Evolutionary conservation across 2,329 filamentous ascomycete species (phyloP), one percentile per base, ranked within the genome.

Genomic region (Trichoderma citrinoviride): DNA sequence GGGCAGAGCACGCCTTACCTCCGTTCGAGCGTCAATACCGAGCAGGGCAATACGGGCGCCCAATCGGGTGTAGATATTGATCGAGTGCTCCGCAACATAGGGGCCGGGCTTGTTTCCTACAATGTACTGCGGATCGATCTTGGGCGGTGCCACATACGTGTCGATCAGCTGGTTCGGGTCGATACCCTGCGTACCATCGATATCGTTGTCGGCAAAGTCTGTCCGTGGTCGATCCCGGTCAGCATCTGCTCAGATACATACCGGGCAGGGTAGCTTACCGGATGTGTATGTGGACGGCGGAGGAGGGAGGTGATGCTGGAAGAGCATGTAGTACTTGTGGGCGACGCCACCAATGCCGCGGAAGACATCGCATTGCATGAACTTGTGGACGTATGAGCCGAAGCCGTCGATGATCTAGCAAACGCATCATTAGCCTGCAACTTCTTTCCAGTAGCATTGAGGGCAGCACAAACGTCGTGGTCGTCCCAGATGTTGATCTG

Each of bases 401-500:
- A 92, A 99, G 0, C 95, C 95, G 76, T 93, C 90, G 70, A 94
- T 95, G 69, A 93, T 93, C 79, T 93, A 83, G 71, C 10, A 2
- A 37, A 64, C 46, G 21, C 71, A 15, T 37, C 15, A 27, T 62
- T 84, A 80, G 70, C 89, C 79, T 74, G 65, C 7, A 53, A 37
- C 52, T 44, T n/a, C n/a, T 63, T 1, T 3, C 21, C n/a, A 3
- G n/a, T 37, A 7, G 15, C 8, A 12, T 23, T 17, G 5, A 8
- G 7, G 17, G 23, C 12, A 8, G 19, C 81, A 85, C 79, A 84
- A 80, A 85, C 74, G 74, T 95, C 91, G 75, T 98, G 95, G 71
- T 99, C 95, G 76, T 99, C 95, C 93, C 94, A 99, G 50, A 99
- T 91, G 73, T 98, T 99, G 69, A 99, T 80, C 85, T 97, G 96